phyloP scores from a whole-genome alignment of 2,329 filamentous ascomycete genomes.

The Botrytis aclada region DNA sequence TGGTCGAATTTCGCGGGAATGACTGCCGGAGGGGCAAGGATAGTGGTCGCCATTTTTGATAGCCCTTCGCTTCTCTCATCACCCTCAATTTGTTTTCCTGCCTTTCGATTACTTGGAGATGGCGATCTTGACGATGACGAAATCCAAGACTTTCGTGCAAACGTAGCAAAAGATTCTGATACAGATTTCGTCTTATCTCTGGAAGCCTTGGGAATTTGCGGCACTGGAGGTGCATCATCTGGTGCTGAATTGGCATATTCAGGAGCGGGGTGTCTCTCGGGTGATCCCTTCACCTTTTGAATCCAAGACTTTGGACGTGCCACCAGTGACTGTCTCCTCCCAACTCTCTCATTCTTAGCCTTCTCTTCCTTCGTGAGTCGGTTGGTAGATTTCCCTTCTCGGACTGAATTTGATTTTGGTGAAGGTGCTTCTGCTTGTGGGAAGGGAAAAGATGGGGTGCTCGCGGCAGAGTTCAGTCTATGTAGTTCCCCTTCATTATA shows the following conservation, averaged over 20 bases:
- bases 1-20: constrained; percentile 29
- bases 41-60: constrained; percentile 26
- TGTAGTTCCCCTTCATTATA: constrained; percentile 28
- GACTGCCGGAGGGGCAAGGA: constrained; percentile 23
- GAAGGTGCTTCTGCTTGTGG: constrained; percentile 13
- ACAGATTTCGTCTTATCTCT: constrained; percentile 45
- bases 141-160: constrained; percentile 51
- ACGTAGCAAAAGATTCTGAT: constrained; percentile 48
- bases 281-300: constrained; percentile 35
- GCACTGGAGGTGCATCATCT: constrained; percentile 38
- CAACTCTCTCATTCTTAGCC: constrained; percentile 32
- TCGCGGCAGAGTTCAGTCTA: constrained; percentile 21
- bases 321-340: constrained; percentile 37
- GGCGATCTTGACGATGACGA: constrained; percentile 45
- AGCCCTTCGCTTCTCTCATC: constrained; percentile 24
- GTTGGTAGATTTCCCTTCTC: constrained; percentile 25
- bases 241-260: constrained; percentile 31
- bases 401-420: constrained; percentile 19
- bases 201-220: constrained; percentile 31
- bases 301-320: constrained; percentile 39
- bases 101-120: constrained; percentile 41
- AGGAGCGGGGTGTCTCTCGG: constrained; percentile 30
- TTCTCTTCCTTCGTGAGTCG: constrained; percentile 31
- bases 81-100: constrained; percentile 25
- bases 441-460: constrained; percentile 21